Conservation (phyloP, 1,284 basidiomycete genomes). For the Inonotus obliquus region DNA sequence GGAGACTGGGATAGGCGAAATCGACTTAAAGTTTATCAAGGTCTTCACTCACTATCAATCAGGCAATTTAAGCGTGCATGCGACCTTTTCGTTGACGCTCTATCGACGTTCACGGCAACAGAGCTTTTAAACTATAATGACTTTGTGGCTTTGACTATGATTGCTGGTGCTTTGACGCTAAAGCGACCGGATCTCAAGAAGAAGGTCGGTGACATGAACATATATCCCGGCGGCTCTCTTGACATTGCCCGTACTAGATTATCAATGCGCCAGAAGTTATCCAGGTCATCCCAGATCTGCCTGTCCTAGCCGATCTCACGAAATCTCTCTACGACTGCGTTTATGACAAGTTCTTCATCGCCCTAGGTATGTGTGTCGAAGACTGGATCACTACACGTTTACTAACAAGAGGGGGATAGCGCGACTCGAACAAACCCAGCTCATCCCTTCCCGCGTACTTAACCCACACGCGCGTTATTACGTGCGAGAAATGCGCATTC, state of each 20-base stretch:
- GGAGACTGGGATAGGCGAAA: conserved; percentile 99
- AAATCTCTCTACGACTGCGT: conserved; percentile 87
- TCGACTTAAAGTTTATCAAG: conserved; percentile 93
- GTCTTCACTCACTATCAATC: conserved; percentile 81
- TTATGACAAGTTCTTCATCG: conserved; percentile 91
- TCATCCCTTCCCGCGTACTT: conserved; percentile 83
- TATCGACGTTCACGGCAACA: conserved; percentile 92
- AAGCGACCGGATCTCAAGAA: conserved; percentile 89
- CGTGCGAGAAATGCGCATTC: conserved; percentile 94
- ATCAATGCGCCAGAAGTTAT: conserved; percentile 68
- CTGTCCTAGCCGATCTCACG: conserved; percentile 63
- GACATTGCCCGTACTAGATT: conserved; percentile 40
- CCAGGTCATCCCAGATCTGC: conserved; percentile 66
- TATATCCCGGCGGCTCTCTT: neutral
- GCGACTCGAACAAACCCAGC: conserved; percentile 82
- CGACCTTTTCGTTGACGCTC: conserved; percentile 81
- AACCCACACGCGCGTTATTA: conserved; percentile 88
- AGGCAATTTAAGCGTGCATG: conserved; percentile 74
- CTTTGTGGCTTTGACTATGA: conserved; percentile 85
- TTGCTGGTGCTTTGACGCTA: conserved; percentile 75
- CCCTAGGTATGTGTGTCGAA: conserved; percentile 55
- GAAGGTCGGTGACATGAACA: conserved; percentile 50
- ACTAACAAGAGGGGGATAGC: conserved; percentile 39
- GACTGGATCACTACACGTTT: conserved; percentile 6
- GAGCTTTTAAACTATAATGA: conserved; percentile 90